Evolutionary conservation across 1,139 yeast species (phyloP).

Genomic region (Zygoascus hellenicus): DNA sequence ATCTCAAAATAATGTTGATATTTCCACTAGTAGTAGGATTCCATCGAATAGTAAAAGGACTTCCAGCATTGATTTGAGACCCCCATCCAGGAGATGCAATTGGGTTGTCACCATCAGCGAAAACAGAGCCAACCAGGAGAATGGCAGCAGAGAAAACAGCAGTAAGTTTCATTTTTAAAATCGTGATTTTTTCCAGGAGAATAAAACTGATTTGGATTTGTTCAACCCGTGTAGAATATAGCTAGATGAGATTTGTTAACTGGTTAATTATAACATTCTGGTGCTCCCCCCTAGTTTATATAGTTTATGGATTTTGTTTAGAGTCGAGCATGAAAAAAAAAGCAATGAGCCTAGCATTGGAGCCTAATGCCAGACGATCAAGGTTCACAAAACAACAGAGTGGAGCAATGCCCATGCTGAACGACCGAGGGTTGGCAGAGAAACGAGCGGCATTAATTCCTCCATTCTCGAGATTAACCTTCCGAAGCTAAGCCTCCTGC

Average conservation of each 20-base stretch:
- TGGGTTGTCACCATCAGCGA: slow-evolving; percentile 27
- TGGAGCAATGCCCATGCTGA: too few relatives aligned
- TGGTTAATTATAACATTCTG: neutral
- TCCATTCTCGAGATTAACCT: too few relatives aligned
- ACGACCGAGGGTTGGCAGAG: too few relatives aligned
- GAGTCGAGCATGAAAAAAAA: too few relatives aligned
- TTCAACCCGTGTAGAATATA: too few relatives aligned
- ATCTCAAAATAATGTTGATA: slow-evolving; percentile 29
- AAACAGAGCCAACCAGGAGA: slow-evolving; percentile 25
- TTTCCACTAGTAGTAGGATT: slow-evolving; percentile 25
- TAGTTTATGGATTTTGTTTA: neutral
- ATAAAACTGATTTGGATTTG: neutral
- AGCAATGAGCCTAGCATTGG: too few relatives aligned
- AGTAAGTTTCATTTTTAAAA: slow-evolving; percentile 12
- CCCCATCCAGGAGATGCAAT: slow-evolving; percentile 28
- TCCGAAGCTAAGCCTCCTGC: too few relatives aligned
- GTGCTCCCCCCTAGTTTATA: neutral
- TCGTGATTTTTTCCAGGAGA: slow-evolving; percentile 13
- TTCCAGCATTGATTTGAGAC: slow-evolving; percentile 28
- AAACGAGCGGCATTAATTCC: too few relatives aligned
- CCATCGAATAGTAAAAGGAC: slow-evolving; percentile 27
- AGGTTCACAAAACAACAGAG: too few relatives aligned
- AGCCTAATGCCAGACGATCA: too few relatives aligned
- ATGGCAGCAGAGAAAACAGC: slow-evolving; percentile 11
- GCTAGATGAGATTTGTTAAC: too few relatives aligned